Evolutionary conservation across 2,329 filamentous ascomycete species (phyloP), one percentile per base, ranked within the genome.

Genomic region (Claviceps fusiformis): DNA sequence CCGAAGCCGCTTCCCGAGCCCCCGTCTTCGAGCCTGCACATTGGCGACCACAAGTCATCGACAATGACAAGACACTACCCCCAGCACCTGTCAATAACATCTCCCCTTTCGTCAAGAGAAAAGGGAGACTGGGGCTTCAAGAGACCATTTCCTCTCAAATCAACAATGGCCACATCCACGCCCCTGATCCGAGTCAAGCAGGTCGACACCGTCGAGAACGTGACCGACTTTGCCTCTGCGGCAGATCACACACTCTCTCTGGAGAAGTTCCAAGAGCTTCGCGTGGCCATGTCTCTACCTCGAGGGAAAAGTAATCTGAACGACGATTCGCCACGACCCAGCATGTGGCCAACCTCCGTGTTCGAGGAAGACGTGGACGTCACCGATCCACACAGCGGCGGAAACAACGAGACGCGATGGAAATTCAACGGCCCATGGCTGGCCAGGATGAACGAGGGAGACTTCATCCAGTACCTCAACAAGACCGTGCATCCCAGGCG

Each of bases 51-150:
- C 57, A 71, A 70, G 58, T 70, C 70, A 39, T 57, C 63, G n/a
- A 70, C 70, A 51, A 69, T 70, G 63, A 97, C 92, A 15, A 77
- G 81, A 57, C 79, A 82, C 35, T 87, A 86, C 70, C 92, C 92
- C n/a, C 89, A 83, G 53, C 80, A 87, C 67, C 87, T 93, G 66
- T 81, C 90, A 58, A 86, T 97, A 65, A 84, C 85, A 15, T 91
- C 89, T 0, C 85, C 89, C 6, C 73, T 78, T 48, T 78, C 82
- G 19, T 91, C 90, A 8, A 78, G 89, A 29, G 74, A 77, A 45
- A 81, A 81, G 64, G 92, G 92, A 41, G 92, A 97, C 65, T 97
- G 92, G 91, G 92, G 92, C 15, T 74, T 96, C 63, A 97, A 97
- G 73, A 78, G 92, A 55, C 78, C 89, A 1, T 75, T 97, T 6